Evolutionary conservation across 495 filamentous ascomycete species (phyloP).

Genomic region (Neurospora sp.): DNA sequence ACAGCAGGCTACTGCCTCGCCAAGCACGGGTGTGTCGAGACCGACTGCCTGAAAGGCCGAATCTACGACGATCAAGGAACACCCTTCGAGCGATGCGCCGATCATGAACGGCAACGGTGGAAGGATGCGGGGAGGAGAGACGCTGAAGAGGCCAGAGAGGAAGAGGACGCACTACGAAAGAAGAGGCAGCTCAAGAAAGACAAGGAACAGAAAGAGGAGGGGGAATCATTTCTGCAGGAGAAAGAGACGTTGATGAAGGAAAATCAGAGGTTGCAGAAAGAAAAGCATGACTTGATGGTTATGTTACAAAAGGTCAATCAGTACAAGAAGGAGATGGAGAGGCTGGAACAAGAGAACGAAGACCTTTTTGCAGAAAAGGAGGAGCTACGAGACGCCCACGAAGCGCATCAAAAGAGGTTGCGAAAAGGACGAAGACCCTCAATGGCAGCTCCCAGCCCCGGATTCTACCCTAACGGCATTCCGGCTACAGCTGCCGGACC

Average conservation of each 20-base stretch:
- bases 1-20: not conserved
- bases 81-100: not conserved
- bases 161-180: not conserved
- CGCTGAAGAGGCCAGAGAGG: not conserved
- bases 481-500: not conserved
- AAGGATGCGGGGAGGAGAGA: not conserved
- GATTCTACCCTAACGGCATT: not conserved
- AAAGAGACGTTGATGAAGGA: not conserved
- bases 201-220: not conserved
- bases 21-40: not conserved
- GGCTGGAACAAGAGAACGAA: not conserved
- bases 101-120: not conserved
- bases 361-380: not conserved
- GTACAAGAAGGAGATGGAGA: no score
- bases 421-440: not conserved
- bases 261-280: no score
- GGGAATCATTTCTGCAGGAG: not conserved
- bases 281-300: no score
- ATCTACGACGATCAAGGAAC: not conserved
- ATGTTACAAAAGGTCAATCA: no score
- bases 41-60: not conserved
- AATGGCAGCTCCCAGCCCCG: not conserved
- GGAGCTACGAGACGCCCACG: not conserved
- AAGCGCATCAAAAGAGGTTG: not conserved
- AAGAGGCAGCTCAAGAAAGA: not conserved